phyloP scores from a whole-genome alignment of 352 stramenopile genomes.

The Blastocystis sp. region DNA sequence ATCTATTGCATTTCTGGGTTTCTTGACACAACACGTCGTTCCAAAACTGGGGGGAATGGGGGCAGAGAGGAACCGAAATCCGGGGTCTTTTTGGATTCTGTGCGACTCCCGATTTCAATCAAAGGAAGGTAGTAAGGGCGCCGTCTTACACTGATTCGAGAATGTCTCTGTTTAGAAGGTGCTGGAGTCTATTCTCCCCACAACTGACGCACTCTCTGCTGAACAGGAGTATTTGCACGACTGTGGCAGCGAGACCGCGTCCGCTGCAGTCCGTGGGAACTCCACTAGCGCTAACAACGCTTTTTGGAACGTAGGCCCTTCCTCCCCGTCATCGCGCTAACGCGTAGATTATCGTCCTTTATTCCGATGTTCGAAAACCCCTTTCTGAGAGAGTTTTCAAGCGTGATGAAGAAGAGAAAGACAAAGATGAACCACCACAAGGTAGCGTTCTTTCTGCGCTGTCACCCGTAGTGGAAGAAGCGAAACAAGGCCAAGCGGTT shows the following conservation, averaged over 20 bases:
- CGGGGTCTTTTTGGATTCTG: not conserved
- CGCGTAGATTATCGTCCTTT: not conserved
- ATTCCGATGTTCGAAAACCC: not conserved
- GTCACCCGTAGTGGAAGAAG: conserved; percentile 60
- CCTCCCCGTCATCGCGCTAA: not conserved
- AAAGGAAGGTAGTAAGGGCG: not conserved
- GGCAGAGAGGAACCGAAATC: not conserved
- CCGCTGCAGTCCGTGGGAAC: not conserved
- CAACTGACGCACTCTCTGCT: conserved; percentile 6
- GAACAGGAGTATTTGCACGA: not conserved
- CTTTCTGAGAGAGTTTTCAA: conserved; percentile 48
- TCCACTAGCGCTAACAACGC: conserved; percentile 5
- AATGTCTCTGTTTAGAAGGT: conserved; percentile 66
- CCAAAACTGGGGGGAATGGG: not conserved
- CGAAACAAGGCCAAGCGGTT: conserved; percentile 70
- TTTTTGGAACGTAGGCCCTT: conserved; percentile 51
- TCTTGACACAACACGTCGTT: not conserved
- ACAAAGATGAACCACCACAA: conserved; percentile 73
- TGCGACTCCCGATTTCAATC: not conserved
- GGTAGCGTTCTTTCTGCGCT: not conserved
- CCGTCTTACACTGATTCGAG: not conserved
- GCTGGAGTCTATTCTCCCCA: conserved; percentile 55
- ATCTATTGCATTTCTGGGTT: not conserved
- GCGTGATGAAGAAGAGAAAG: conserved; percentile 73
- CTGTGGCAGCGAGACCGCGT: not conserved